phyloP scores from a whole-genome alignment of 768 basidiomycete genomes.

The Boletus tomentosulus region DNA sequence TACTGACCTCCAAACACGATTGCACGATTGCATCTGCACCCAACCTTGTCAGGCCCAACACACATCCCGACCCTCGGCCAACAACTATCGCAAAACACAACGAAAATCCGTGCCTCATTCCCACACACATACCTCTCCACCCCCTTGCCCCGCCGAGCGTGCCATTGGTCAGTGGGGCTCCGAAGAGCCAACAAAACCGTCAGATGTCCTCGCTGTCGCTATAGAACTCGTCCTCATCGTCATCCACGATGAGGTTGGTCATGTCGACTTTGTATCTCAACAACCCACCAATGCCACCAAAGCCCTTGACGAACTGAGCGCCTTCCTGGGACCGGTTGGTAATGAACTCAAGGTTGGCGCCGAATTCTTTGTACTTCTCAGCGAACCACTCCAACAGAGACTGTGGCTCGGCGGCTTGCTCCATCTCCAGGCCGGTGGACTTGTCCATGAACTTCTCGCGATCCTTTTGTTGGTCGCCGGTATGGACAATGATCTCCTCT shows the following conservation, averaged over 20 bases:
- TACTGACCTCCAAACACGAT: constrained; percentile 21
- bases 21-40: constrained; percentile 3
- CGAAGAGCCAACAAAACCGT: constrained; percentile 82
- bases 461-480: constrained; percentile 86
- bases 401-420: constrained; percentile 75
- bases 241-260: constrained; percentile 71
- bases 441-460: constrained; percentile 95
- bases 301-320: constrained; percentile 96
- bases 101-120: neutral
- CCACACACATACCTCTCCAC: constrained; percentile 2
- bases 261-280: constrained; percentile 98
- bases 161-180: constrained; percentile 66
- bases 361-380: constrained; percentile 98
- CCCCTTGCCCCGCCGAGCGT: constrained; percentile 64
- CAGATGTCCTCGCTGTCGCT: constrained; percentile 72
- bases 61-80: neutral
- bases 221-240: constrained; percentile 84
- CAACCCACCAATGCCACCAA: constrained; percentile 95
- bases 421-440: constrained; percentile 94
- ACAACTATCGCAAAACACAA: constrained; percentile 6
- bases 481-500: constrained; percentile 85
- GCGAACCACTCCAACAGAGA: constrained; percentile 97
- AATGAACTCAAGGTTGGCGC: constrained; percentile 92
- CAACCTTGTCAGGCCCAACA: neutral
- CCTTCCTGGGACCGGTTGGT: constrained; percentile 97